Conservation (phyloP, 1,284 basidiomycete genomes). For the Wallemia mellicola region DNA sequence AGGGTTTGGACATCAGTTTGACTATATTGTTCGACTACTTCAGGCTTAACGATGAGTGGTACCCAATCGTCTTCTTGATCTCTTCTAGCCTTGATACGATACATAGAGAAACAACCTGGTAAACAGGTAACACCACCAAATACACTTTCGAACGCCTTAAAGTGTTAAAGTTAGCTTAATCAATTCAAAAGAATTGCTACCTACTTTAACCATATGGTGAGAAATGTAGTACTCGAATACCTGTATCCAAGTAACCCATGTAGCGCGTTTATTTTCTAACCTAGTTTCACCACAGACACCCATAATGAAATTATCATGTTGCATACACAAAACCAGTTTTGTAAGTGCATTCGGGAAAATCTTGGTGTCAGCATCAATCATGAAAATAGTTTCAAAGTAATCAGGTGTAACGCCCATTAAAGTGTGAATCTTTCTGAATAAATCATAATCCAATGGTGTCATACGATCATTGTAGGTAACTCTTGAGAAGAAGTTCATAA, state of each 20-base stretch:
- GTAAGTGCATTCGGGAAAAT: conserved; percentile 60
- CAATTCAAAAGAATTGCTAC: conserved; percentile 14
- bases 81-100: conserved; percentile 79
- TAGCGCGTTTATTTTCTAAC: conserved; percentile 88
- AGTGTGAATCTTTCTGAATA: conserved; percentile 85
- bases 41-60: conserved; percentile 83
- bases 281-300: conserved; percentile 95
- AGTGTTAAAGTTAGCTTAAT: neutral
- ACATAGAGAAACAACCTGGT: conserved; percentile 98
- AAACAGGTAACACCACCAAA: conserved; percentile 98
- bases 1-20: conserved; percentile 75
- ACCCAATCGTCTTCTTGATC: conserved; percentile 78
- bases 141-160: conserved; percentile 94
- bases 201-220: conserved; percentile 30
- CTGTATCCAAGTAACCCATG: conserved; percentile 95
- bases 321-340: conserved; percentile 84
- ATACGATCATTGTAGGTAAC: conserved; percentile 98
- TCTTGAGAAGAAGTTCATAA: conserved; percentile 98
- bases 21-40: conserved; percentile 90
- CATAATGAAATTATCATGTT: conserved; percentile 95
- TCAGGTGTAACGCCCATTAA: conserved; percentile 98
- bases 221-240: conserved; percentile 18
- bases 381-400: conserved; percentile 86
- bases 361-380: conserved; percentile 97
- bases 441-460: conserved; percentile 85